A percentile compares a stretch with the other conserved stretches of the same genome.
phyloP scores from a whole-genome alignment of 257 asterid genomes.

The Gentiana dahurica region DNA sequence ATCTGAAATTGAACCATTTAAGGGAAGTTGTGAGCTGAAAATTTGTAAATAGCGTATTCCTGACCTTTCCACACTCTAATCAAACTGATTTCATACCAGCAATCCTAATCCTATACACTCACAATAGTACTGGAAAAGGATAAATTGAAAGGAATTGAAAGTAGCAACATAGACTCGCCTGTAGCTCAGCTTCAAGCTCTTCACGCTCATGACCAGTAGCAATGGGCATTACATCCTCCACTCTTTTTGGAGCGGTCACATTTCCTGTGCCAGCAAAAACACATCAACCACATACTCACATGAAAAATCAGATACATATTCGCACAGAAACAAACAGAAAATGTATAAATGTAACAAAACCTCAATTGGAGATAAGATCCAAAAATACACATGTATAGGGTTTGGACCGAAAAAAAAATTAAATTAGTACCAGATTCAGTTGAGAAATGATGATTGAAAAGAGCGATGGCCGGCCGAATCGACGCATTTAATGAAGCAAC shows the following conservation, averaged over 20 bases:
- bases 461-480: slow-evolving; percentile 26
- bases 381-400: not conserved
- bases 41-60: not conserved
- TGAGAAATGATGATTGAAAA: slow-evolving; percentile 33
- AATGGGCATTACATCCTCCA: slow-evolving; percentile 89
- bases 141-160: not conserved
- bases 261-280: slow-evolving; percentile 18
- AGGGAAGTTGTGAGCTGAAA: too few species aligned
- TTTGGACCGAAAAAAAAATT: slow-evolving; percentile 6
- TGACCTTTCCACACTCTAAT: not conserved
- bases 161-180: slow-evolving; percentile 31
- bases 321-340: not conserved
- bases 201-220: slow-evolving; percentile 98
- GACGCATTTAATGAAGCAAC: slow-evolving; percentile 22
- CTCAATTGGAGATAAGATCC: too few species aligned
- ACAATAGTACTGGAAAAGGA: not conserved
- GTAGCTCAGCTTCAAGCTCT: slow-evolving; percentile 80
- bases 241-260: slow-evolving; percentile 39
- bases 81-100: not conserved
- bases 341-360: not conserved
- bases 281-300: not conserved
- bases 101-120: not conserved
- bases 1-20: not conserved
- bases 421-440: slow-evolving; percentile 46
- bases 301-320: not conserved